Conservation (phyloP, 305 asterid genomes). For the Fraxinus velutina region DNA sequence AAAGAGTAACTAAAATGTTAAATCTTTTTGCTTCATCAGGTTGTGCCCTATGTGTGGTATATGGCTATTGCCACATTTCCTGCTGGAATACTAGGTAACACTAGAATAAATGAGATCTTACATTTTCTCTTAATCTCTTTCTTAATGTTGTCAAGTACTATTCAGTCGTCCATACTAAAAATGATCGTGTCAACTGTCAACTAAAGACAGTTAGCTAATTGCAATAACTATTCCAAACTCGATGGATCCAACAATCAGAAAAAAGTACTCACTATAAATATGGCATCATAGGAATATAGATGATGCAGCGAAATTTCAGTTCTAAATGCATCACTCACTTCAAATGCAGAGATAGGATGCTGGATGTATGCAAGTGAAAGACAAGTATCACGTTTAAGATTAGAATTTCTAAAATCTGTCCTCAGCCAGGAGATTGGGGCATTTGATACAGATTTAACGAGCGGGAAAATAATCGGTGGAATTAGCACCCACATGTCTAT, state of each 20-base stretch:
- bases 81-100: slow-evolving; percentile 69
- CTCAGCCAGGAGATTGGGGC: slow-evolving; percentile 73
- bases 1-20: neutral
- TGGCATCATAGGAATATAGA: neutral
- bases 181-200: neutral
- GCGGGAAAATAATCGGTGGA: slow-evolving; percentile 61
- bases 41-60: slow-evolving; percentile 76
- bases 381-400: slow-evolving; percentile 60
- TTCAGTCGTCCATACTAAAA: neutral
- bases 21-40: slow-evolving; percentile 39
- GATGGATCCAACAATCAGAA: neutral
- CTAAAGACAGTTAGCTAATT: neutral
- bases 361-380: slow-evolving; percentile 88
- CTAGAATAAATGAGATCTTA: neutral
- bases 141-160: neutral
- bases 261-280: neutral
- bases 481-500: slow-evolving; percentile 63
- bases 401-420: slow-evolving; percentile 52
- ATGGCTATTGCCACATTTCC: slow-evolving; percentile 89
- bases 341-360: slow-evolving; percentile 71
- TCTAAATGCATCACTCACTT: slow-evolving; percentile 13
- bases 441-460: slow-evolving; percentile 72
- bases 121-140: neutral
- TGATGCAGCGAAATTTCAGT: neutral
- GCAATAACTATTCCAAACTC: neutral